Evolutionary conservation across 2,329 filamentous ascomycete species (phyloP).

Genomic region (Hymenoscyphus infarciens): DNA sequence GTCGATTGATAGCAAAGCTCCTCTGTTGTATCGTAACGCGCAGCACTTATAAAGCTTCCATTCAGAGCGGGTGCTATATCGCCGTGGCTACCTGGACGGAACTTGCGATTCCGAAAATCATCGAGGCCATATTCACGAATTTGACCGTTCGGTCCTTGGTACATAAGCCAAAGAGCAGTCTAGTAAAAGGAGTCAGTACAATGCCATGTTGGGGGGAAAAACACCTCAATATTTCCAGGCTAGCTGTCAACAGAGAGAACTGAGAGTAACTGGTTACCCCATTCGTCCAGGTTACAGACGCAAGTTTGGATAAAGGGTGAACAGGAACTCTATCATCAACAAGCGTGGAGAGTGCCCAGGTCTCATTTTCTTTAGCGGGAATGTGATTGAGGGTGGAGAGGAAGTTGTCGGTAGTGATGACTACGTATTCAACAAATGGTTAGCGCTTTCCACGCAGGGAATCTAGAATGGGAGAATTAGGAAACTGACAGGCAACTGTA

Average conservation of each 20-base stretch:
- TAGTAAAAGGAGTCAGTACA: not conserved
- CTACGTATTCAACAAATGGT: not conserved
- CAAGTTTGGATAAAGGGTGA: conserved; percentile 12
- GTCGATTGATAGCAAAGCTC: conserved; percentile 14
- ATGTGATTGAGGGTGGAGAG: conserved; percentile 14
- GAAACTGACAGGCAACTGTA: conserved; percentile 11
- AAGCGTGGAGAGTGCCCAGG: conserved; percentile 15
- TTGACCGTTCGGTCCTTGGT: conserved; percentile 15
- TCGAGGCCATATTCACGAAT: conserved; percentile 18
- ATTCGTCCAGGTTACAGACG: conserved; percentile 19
- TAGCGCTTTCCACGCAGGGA: not conserved
- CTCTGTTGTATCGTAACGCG: conserved; percentile 10
- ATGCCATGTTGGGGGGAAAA: not conserved
- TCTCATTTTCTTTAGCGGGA: conserved; percentile 10
- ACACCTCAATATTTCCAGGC: not conserved
- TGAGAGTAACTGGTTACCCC: not conserved
- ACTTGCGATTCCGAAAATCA: conserved; percentile 15
- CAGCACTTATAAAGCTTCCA: conserved; percentile 11
- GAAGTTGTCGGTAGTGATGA: conserved; percentile 11
- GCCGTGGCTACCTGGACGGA: conserved; percentile 13
- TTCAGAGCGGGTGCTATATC: conserved; percentile 6
- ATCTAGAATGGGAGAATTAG: not conserved
- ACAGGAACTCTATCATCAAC: conserved; percentile 7
- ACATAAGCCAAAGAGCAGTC: conserved; percentile 15
- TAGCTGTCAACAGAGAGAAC: not conserved